Percentiles rank a stretch among this genome's conserved stretches.
Conservation (phyloP, 306 rosid species). For the Dalbergia oliveri region DNA sequence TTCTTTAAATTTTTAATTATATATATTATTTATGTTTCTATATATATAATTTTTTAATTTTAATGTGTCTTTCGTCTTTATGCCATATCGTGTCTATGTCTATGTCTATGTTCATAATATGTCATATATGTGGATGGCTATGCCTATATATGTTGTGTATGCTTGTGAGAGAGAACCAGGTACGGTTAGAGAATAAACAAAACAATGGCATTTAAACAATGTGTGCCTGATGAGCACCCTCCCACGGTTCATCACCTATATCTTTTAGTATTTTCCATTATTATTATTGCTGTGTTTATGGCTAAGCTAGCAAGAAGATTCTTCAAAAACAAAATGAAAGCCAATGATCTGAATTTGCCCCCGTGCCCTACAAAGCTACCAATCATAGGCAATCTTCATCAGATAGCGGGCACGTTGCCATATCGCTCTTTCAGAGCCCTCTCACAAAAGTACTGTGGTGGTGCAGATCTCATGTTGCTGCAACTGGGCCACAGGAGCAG, state of each 20-base stretch:
- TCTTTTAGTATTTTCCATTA: not conserved
- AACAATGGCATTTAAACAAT: not conserved
- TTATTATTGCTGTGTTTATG: not conserved
- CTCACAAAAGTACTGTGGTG: constrained; percentile 8
- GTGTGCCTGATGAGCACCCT: too few species aligned
- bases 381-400: constrained; percentile 36
- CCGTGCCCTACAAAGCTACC: constrained; percentile 5
- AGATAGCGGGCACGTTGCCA: constrained; percentile 19
- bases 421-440: constrained; percentile 4
- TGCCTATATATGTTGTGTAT: too few species aligned
- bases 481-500: constrained; percentile 23
- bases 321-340: too few species aligned
- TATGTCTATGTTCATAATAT: too few species aligned
- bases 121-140: too few species aligned
- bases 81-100: too few species aligned
- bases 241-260: not conserved
- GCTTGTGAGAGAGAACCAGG: not conserved
- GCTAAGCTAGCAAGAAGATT: not conserved
- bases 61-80: too few species aligned
- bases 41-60: too few species aligned
- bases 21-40: too few species aligned
- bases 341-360: not conserved
- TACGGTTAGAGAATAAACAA: too few species aligned
- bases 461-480: constrained; percentile 22
- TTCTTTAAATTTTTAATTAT: too few species aligned